phyloP scores from a whole-genome alignment of 2,329 filamentous ascomycete genomes.

The Xylariaceae sp. region DNA sequence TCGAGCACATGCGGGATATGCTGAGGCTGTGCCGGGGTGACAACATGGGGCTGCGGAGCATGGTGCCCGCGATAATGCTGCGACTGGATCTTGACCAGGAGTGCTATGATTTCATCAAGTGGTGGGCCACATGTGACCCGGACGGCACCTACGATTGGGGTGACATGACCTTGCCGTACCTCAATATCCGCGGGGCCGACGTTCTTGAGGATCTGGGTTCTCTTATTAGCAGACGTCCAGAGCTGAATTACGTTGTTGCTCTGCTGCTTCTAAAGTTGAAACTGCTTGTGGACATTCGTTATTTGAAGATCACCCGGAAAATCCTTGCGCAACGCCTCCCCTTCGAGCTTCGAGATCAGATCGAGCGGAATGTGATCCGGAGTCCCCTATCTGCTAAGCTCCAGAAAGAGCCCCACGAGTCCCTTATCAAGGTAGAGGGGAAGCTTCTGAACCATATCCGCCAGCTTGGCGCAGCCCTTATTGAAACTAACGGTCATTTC shows the following conservation, averaged over 20 bases:
- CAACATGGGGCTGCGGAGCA: constrained; percentile 50
- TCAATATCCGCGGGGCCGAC: constrained; percentile 33
- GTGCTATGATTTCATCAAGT: constrained; percentile 54
- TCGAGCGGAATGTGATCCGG: constrained; percentile 32
- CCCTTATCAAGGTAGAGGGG: constrained; percentile 15
- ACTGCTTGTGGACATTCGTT: constrained; percentile 39
- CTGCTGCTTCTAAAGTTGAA: constrained; percentile 39
- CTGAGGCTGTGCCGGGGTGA: constrained; percentile 53
- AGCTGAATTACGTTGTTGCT: constrained; percentile 24
- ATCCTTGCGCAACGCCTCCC: constrained; percentile 29
- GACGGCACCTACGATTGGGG: constrained; percentile 44
- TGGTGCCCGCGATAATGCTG: constrained; percentile 51
- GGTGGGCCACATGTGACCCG: constrained; percentile 38
- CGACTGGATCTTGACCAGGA: constrained; percentile 57
- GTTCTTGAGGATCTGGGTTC: constrained; percentile 29
- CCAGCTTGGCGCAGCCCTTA: neutral
- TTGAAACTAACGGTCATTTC: constrained; percentile 16
- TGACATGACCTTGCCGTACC: constrained; percentile 39
- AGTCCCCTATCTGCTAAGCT: constrained; percentile 35
- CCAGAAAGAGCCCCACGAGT: constrained; percentile 6
- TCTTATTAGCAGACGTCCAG: constrained; percentile 1
- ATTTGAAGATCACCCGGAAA: constrained; percentile 34
- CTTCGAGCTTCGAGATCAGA: constrained; percentile 27
- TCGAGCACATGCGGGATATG: constrained; percentile 52
- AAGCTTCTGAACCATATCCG: constrained; percentile 19